Percentiles rank a stretch among this genome's conserved stretches.
These are phyloP conservation scores for Amanita pallidorosea DNA, from an alignment of 768 basidiomycete genomes.

Conservation along the genomic window DNA sequence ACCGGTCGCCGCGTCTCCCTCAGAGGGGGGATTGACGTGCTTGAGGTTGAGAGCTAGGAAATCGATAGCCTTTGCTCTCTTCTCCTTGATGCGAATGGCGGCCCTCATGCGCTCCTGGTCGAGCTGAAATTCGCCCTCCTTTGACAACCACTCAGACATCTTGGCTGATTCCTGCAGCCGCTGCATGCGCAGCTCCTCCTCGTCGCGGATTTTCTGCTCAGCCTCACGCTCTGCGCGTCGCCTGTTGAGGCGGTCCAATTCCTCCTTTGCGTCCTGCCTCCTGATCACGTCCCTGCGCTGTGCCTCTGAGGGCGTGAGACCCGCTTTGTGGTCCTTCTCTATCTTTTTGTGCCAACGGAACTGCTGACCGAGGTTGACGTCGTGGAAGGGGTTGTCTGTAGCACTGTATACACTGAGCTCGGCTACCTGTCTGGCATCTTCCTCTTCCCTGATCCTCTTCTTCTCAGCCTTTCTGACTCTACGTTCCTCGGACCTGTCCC, in stretches of 20 bases:
- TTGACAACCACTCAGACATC: slow-evolving; percentile 96
- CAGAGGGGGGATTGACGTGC: slow-evolving; percentile 66
- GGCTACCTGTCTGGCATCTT: slow-evolving; percentile 85
- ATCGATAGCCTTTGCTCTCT: slow-evolving; percentile 97
- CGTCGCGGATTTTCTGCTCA: slow-evolving; percentile 79
- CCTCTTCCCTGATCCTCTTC: slow-evolving; percentile 70
- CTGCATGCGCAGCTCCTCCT: slow-evolving; percentile 86
- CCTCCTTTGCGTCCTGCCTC: slow-evolving; percentile 88
- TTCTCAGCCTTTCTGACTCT: slow-evolving; percentile 83
- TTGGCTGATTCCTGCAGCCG: slow-evolving; percentile 89
- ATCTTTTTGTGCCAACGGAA: slow-evolving; percentile 99
- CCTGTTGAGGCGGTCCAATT: slow-evolving; percentile 83
- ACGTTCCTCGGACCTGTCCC: slow-evolving; percentile 82
- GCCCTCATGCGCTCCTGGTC: slow-evolving; percentile 89
- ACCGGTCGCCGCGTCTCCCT: slow-evolving; percentile 50
- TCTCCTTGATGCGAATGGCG: slow-evolving; percentile 90
- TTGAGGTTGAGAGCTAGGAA: slow-evolving; percentile 93
- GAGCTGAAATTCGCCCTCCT: slow-evolving; percentile 95
- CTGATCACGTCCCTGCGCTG: slow-evolving; percentile 71
- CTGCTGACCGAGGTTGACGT: slow-evolving; percentile 90
- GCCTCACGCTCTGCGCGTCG: slow-evolving; percentile 88
- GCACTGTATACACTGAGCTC: slow-evolving; percentile 96
- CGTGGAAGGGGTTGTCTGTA: slow-evolving; percentile 96
- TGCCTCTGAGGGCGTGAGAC: slow-evolving; percentile 68
- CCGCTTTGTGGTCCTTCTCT: slow-evolving; percentile 89